Percentiles rank a stretch among this genome's conserved stretches.
These are phyloP conservation scores for Trichoderma breve DNA, from an alignment of 2,329 filamentous ascomycete species.

Conservation along the genomic window DNA sequence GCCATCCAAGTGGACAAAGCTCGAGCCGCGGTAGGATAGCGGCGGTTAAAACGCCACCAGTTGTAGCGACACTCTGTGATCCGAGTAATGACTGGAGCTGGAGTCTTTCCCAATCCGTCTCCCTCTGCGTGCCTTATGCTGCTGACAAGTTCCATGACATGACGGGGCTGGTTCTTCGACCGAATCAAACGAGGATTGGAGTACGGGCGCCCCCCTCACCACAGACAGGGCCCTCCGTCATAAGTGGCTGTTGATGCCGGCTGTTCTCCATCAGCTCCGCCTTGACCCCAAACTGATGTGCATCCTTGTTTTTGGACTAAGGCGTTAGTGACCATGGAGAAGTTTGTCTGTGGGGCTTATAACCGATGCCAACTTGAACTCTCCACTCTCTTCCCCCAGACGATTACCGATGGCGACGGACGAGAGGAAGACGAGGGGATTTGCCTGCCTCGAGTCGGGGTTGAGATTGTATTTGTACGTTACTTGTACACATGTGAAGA, in stretches of 20 bases:
- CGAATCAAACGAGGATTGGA: neutral
- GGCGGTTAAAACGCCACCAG: neutral
- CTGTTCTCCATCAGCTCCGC: slow-evolving; percentile 14
- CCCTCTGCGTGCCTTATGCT: neutral
- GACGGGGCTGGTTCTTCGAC: neutral
- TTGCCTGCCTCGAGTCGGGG: neutral
- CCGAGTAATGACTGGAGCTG: neutral
- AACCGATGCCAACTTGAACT: neutral
- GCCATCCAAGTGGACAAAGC: neutral
- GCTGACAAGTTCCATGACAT: neutral
- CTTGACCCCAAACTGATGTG: slow-evolving; percentile 12
- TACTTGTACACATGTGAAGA: neutral
- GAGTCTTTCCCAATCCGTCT: neutral
- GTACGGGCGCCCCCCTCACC: neutral
- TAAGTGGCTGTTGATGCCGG: neutral
- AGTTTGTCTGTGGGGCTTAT: slow-evolving; percentile 5
- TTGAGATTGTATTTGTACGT: neutral
- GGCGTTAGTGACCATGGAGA: neutral
- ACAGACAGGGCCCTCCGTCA: slow-evolving; percentile 3
- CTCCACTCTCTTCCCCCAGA: neutral
- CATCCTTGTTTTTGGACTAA: slow-evolving; percentile 7
- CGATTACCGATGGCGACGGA: slow-evolving; percentile 1
- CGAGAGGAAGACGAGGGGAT: neutral
- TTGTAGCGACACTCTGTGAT: neutral
- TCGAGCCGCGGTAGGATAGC: neutral